Conservation (phyloP, 495 filamentous ascomycete species). For the Schizothecium vesticola region DNA sequence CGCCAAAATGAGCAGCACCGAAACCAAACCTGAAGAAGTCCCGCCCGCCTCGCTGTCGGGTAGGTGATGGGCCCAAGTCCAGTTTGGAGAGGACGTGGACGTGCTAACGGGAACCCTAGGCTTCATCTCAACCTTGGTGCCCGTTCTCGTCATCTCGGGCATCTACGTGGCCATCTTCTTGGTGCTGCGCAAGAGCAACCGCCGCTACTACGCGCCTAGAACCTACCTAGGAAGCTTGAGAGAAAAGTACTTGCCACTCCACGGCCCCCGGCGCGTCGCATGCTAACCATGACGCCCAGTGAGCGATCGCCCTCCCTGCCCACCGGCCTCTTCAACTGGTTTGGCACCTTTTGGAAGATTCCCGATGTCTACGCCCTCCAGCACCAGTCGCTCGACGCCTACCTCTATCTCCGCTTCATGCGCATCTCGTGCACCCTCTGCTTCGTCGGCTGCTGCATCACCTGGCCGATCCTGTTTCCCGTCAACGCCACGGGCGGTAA, state of each 20-base stretch:
- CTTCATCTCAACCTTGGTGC: conserved; percentile 66
- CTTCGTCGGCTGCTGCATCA: conserved; percentile 74
- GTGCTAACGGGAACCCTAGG: conserved; percentile 19
- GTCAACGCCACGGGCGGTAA: conserved; percentile 78
- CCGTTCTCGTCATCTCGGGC: conserved; percentile 57
- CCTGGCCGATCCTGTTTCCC: conserved; percentile 81
- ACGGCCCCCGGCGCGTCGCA: not conserved
- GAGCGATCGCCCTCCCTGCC: conserved; percentile 65
- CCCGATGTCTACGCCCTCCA: conserved; percentile 81
- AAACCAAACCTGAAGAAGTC: not conserved
- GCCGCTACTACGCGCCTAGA: conserved; percentile 79
- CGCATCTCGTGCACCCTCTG: conserved; percentile 65
- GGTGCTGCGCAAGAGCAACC: conserved; percentile 64
- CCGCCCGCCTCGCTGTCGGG: conserved; percentile 24
- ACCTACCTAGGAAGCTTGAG: conserved; percentile 75
- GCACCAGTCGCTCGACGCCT: conserved; percentile 85
- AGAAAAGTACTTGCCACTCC: conserved; percentile 48
- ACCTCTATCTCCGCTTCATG: conserved; percentile 80
- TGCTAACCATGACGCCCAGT: conserved; percentile 32
- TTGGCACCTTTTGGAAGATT: conserved; percentile 68
- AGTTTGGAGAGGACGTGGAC: not conserved
- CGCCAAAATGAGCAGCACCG: conserved; percentile 1
- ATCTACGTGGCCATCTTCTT: conserved; percentile 69
- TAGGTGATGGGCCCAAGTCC: conserved; percentile 11
- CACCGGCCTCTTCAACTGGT: conserved; percentile 68